Base-by-base conservation (phyloP, 163 green algal species). In the Trebouxia gelatinosa region DNA sequence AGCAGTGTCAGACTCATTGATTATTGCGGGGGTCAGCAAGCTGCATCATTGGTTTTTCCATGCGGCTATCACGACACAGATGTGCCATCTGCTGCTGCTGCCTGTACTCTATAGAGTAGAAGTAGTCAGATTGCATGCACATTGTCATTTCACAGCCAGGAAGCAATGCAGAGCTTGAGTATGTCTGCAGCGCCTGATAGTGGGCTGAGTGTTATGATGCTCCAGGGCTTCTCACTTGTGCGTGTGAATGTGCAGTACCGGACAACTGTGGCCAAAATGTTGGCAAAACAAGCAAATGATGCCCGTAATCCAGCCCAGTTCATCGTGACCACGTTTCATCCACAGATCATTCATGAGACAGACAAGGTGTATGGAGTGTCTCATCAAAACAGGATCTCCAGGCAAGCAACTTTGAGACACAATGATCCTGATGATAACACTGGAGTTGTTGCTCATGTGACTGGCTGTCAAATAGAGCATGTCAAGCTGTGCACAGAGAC, bases 281-380 rank as follows among this genome's bases (percentile, higher is more conserved):
- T 98, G 79, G 80, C 81, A 32, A 81, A 83, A 77, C 94, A 97
- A 83, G 86, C 89, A 3, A 83, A 91, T 51, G 88, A 93, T 31
- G 43, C 80, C n/a, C 48, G 76, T 48, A 90, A 90, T 67, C 87
- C 91, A 19, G 91, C 94, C 7, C 96, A 99, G 87, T 99, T 99
- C 87, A 95, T 99, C 79, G 82, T 97, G 64, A 98, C 95, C 46
- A 99, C 95, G 28, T 99, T 99, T 88, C 92, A 97, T 80, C 93
- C 93, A 0, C 94, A 98, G 87, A 93, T 97, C 61, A 87, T 95
- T 21, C 29, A 70, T 0, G 89, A 92, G 70, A 88, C 90, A 0
- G 93, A 98, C 81, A 88, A 92, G 67, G 78, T 98, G 39, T 98
- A 96, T 74, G 95, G 93, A 23, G 93, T 97, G 34, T 87, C 81